phyloP scores from a whole-genome alignment of 805 yeast genomes.

The Ogataea henricii region DNA sequence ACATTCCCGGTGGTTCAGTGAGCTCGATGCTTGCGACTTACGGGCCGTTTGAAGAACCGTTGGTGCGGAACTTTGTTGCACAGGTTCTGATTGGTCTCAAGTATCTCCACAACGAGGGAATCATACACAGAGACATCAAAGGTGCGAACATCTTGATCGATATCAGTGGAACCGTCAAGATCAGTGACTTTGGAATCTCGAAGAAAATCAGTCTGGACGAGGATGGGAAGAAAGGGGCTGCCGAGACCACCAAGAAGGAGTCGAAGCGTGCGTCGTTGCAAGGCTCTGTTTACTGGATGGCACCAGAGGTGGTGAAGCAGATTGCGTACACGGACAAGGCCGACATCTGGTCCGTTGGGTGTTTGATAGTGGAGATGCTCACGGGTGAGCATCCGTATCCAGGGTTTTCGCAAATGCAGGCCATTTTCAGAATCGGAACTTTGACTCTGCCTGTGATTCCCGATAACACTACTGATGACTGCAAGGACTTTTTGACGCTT shows the following conservation, averaged over 20 bases:
- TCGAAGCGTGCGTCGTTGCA: conserved; percentile 78
- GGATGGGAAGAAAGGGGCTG: conserved; percentile 25
- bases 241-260: conserved; percentile 42
- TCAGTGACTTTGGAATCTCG: conserved; percentile 69
- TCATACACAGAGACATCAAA: conserved; percentile 64
- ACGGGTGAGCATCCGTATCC: conserved; percentile 98
- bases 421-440: conserved; percentile 91
- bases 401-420: conserved; percentile 93
- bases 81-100: conserved; percentile 59
- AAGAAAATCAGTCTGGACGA: conserved; percentile 43
- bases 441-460: conserved; percentile 82
- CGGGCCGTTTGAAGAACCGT: conserved; percentile 64
- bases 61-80: conserved; percentile 53
- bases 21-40: conserved; percentile 57
- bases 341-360: conserved; percentile 97
- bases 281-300: conserved; percentile 99
- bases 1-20: conserved; percentile 51
- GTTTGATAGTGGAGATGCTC: conserved; percentile 90
- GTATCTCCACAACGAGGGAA: conserved; percentile 57
- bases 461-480: conserved; percentile 64
- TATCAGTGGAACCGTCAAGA: conserved; percentile 61
- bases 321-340: conserved; percentile 89
- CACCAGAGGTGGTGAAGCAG: conserved; percentile 97
- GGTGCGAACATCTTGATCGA: conserved; percentile 65
- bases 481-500: conserved; percentile 61